Percentiles rank a stretch among this genome's conserved stretches.
Evolutionary conservation across 1,284 basidiomycete species (phyloP).

Genomic region (Rhodotorula sp.): DNA sequence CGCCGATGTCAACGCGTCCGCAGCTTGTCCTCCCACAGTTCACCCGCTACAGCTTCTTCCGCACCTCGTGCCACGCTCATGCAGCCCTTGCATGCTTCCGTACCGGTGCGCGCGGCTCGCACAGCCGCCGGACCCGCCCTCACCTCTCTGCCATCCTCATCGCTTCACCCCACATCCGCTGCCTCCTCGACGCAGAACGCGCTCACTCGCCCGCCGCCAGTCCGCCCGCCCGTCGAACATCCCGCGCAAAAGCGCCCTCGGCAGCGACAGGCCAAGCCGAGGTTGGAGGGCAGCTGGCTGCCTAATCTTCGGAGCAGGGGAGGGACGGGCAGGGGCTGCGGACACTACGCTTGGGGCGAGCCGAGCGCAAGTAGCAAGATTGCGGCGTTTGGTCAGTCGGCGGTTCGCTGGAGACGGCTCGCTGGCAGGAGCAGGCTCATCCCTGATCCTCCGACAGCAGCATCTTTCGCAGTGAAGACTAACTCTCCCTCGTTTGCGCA

Average conservation of each 20-base stretch:
- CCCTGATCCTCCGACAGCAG: background rate
- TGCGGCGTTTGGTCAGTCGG: slow-evolving; percentile 29
- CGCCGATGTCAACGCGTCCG: no score
- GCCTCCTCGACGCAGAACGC: background rate
- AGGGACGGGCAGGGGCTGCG: background rate
- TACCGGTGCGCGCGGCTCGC: background rate
- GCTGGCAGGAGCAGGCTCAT: no score
- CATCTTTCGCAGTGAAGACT: background rate
- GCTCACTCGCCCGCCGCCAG: background rate
- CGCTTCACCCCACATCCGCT: background rate
- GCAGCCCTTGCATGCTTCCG: background rate
- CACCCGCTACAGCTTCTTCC: no score
- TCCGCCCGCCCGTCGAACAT: background rate
- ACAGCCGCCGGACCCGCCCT: background rate
- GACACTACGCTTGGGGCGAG: slow-evolving; percentile 13
- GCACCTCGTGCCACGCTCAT: no score
- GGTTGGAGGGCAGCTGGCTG: background rate
- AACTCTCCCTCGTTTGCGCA: background rate
- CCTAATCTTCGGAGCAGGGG: background rate
- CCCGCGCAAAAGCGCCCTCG: background rate
- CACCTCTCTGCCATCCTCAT: background rate
- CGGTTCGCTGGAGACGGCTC: no score
- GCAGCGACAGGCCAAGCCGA: background rate
- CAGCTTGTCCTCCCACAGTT: background rate
- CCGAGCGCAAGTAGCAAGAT: slow-evolving; percentile 13